Percentiles rank a stretch among this genome's conserved stretches.
Conservation (phyloP, 192 early-diverging fungal species). For the Backusella australiensis region DNA sequence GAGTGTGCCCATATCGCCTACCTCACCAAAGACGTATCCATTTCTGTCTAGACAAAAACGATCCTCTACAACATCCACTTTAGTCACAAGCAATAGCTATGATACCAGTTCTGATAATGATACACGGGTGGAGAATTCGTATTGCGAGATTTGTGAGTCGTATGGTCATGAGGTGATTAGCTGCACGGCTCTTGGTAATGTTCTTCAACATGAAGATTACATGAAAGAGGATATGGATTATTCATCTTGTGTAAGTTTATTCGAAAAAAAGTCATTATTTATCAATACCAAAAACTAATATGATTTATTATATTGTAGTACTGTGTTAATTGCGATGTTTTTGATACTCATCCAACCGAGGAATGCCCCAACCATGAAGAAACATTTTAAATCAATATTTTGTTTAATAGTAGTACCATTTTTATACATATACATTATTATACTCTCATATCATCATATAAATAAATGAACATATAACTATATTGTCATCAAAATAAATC, state of each 20-base stretch:
- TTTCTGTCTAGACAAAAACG: background rate
- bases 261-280: background rate
- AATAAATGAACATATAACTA: background rate
- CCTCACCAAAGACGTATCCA: background rate
- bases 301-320: constrained; percentile 37
- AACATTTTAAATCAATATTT: constrained; percentile 48
- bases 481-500: background rate
- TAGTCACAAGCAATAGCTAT: constrained; percentile 7
- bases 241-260: constrained; percentile 2
- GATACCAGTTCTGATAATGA: background rate
- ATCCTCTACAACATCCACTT: background rate
- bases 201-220: background rate
- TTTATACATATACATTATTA: background rate
- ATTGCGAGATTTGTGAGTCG: constrained; percentile 70
- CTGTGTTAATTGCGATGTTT: constrained; percentile 77
- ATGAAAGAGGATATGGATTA: background rate
- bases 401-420: background rate
- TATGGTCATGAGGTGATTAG: constrained; percentile 59
- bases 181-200: constrained; percentile 41
- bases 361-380: constrained; percentile 72
- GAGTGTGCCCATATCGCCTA: background rate
- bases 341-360: constrained; percentile 63
- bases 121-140: constrained; percentile 32
- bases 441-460: background rate
- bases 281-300: background rate